Evolutionary conservation across 139 green algal species (phyloP), one percentile per base, ranked within the genome.

Genomic region (Tetradesmus obliquus): DNA sequence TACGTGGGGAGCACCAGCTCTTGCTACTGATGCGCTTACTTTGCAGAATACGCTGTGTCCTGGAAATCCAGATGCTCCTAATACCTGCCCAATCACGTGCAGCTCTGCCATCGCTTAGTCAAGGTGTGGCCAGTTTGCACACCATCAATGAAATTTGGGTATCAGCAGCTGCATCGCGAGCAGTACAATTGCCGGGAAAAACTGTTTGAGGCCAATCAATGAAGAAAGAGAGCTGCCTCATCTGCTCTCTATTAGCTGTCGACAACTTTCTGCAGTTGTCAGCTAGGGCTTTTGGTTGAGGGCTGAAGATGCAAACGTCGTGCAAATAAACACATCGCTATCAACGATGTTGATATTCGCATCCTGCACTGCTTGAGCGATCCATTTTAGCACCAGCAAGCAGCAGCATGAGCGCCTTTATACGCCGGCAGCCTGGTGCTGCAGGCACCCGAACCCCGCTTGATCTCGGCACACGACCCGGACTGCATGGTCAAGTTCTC

Each of bases 11-110:
- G 32, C 79, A 24, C n/a, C n/a, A 79, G 17, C 9, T 84, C 3
- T 53, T 74, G 81, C 71, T 6, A n/a, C 7, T 88, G 19, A 83
- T 54, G 54, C 85, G 7, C 58, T 8, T 82, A 97, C 96, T 94
- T 98, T 97, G 92, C 96, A 97, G 87, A 97, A 97, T 0, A 98
- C 20, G 82, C 92, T 96, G 15, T 95, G 89, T 15, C 91, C 93
- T 0, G 79, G n/a, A 57, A 98, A 97, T 0, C 96, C 95, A 7
- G 82, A 92, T 1, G 89, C 96, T 45, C 95, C 95, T 2, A 95
- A 20, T 1, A 98, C 91, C 79, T 97, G 94, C 5, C 96, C 96
- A 4, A 96, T 91, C 1, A 97, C 86, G 84, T 98, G 96, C 55
- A 98, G 85, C 88, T 98, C 96, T 17, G 96, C 96, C 96, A 97